phyloP scores from a whole-genome alignment of 768 basidiomycete genomes.

The Hebeloma cylindrosporum region DNA sequence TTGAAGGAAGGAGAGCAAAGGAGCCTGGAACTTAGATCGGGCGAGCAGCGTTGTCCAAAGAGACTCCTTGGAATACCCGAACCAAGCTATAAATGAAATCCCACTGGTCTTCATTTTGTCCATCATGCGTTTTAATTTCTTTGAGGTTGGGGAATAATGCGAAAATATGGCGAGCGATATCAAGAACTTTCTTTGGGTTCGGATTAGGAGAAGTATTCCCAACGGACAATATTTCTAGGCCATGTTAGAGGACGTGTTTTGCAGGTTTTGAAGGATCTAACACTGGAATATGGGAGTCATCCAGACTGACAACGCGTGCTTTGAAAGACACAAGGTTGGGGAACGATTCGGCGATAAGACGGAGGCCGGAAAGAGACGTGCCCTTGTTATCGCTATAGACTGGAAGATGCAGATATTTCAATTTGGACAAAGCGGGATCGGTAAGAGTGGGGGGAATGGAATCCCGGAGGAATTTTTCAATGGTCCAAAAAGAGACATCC shows the following conservation, averaged over 20 bases:
- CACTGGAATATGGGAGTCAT: not conserved
- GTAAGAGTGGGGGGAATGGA: no score
- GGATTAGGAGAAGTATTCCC: not conserved
- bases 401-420: no score
- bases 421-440: no score
- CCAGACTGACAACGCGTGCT: not conserved
- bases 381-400: no score
- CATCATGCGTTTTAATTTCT: not conserved
- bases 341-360: no score
- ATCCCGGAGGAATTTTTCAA: no score
- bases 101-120: not conserved
- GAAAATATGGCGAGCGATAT: not conserved
- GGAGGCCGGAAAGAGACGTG: no score
- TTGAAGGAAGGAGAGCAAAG: not conserved
- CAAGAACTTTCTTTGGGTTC: not conserved
- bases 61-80: not conserved
- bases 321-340: no score
- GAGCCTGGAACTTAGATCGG: not conserved
- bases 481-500: no score
- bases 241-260: not conserved
- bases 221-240: not conserved
- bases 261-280: not conserved
- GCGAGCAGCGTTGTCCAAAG: not conserved
- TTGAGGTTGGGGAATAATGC: constrained; percentile 1
- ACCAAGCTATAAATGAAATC: not conserved